These are phyloP conservation scores for Diaporthe eres DNA, from an alignment of 2,329 filamentous ascomycete genomes.

Conservation along the genomic window DNA sequence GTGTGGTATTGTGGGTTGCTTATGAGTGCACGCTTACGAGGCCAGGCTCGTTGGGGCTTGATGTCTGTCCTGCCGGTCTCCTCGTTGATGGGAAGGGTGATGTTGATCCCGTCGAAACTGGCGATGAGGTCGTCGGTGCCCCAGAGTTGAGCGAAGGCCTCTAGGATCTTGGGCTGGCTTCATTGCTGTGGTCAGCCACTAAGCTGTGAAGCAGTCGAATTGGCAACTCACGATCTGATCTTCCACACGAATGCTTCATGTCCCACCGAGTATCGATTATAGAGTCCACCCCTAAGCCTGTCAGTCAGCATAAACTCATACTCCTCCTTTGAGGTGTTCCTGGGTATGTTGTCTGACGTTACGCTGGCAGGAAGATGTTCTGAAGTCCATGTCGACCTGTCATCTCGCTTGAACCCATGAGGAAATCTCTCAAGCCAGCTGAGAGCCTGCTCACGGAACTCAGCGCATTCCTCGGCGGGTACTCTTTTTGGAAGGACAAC, in stretches of 20 bases:
- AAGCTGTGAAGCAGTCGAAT: no score
- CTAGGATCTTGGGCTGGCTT: slow-evolving; percentile 37
- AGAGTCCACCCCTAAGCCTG: slow-evolving; percentile 20
- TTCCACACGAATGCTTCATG: slow-evolving; percentile 39
- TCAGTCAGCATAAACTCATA: not conserved
- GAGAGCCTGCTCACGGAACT: slow-evolving; percentile 37
- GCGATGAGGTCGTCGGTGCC: slow-evolving; percentile 38
- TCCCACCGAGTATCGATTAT: slow-evolving; percentile 33
- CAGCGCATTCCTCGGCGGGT: slow-evolving; percentile 28
- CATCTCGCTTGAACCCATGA: slow-evolving; percentile 34
- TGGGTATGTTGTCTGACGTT: slow-evolving; percentile 18
- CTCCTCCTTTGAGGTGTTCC: no score
- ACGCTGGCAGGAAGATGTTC: slow-evolving; percentile 34
- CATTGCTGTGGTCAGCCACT: not conserved
- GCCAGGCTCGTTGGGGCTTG: slow-evolving; percentile 27
- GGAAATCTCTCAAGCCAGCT: slow-evolving; percentile 39
- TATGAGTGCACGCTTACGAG: slow-evolving; percentile 17
- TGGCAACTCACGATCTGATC: slow-evolving; percentile 33
- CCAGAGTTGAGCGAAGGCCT: slow-evolving; percentile 36
- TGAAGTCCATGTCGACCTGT: slow-evolving; percentile 36
- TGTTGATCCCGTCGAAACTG: slow-evolving; percentile 39
- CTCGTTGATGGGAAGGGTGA: slow-evolving; percentile 36
- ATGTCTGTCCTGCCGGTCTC: slow-evolving; percentile 36
- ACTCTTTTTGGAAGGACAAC: slow-evolving; percentile 31
- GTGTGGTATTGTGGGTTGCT: not conserved